Evolutionary conservation across 2,329 filamentous ascomycete genomes (phyloP).

Genomic region (Zelopaecilomyces penicillatus): DNA sequence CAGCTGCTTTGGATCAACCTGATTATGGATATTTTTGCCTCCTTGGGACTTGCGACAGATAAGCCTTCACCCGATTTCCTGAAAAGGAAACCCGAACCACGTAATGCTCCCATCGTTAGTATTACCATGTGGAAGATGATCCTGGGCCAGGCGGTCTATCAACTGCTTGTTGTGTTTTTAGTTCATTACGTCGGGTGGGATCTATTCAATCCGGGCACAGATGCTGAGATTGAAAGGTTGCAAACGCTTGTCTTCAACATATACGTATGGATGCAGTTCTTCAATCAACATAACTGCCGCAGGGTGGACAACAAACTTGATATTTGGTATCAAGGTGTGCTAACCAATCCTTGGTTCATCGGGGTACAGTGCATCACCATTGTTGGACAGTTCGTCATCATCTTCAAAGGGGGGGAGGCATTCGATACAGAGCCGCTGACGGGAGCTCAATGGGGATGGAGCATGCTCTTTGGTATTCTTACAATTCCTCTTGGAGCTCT

Average conservation of each 20-base stretch:
- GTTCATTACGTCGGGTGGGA: conserved; percentile 52
- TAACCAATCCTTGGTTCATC: conserved; percentile 69
- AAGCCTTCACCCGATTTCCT: conserved; percentile 48
- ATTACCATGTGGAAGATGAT: conserved; percentile 88
- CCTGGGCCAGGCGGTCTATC: conserved; percentile 69
- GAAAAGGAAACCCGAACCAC: conserved; percentile 61
- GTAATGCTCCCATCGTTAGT: conserved; percentile 64
- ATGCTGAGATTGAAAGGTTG: conserved; percentile 26
- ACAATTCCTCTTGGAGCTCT: conserved; percentile 53
- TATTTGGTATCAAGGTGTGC: conserved; percentile 65
- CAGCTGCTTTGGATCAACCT: conserved; percentile 62
- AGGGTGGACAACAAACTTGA: conserved; percentile 77
- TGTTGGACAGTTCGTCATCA: conserved; percentile 62
- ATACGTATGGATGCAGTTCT: conserved; percentile 86
- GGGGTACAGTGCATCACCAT: conserved; percentile 58
- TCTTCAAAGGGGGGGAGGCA: conserved; percentile 60
- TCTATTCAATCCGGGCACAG: conserved; percentile 45
- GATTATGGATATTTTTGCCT: conserved; percentile 62
- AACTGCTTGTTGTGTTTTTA: conserved; percentile 52
- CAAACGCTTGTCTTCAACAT: conserved; percentile 74
- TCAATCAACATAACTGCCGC: conserved; percentile 74
- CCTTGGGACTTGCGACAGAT: conserved; percentile 55
- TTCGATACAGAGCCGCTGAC: conserved; percentile 55
- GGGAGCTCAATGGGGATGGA: conserved; percentile 62
- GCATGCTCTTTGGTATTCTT: conserved; percentile 57